Evolutionary conservation across 2,329 filamentous ascomycete genomes (phyloP), one percentile per base, ranked within the genome.

Genomic region (Parastagonospora nodorum): DNA sequence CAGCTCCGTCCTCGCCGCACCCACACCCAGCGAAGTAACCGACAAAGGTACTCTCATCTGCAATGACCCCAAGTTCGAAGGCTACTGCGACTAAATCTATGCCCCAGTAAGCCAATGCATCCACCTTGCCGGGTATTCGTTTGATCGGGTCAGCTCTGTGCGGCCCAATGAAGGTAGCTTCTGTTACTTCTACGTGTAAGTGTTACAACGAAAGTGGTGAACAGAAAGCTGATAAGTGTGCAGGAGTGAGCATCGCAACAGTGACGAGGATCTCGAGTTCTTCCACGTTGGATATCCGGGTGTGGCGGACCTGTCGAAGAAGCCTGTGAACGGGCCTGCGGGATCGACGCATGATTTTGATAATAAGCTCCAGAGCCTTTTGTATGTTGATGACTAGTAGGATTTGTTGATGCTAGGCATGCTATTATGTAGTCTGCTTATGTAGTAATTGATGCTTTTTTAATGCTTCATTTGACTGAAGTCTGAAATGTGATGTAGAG

Each of bases 141-240:
- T 56, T 42, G 48, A 58, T 28, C 15, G 33, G 40, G 45, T 58
- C 14, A 56, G 51, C 43, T 37, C 55, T 1, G 55, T 43, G 15
- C 45, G 48, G 5, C 58, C 55, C 31, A 50, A 56, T 45, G 12
- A 19, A n/a, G 52, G 52, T 5, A 52, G 48, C 37, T 56, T 56
- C n/a, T 61, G 58, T 51, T 56, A 58, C 43, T 61, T 61, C 44
- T 61, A 56, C 31, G 52, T 56, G 58, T 61, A 53, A 52, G 55
- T 52, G 8, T 8, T 4, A 15, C 30, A 35, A 49, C 27, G 30
- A 14, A 38, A 12, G 11, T 24, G 10, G 8, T 32, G 12, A 44
- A 24, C 0, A 28, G 27, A 31, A 9, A 4, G 16, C 41, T 33
- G 15, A 39, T 32, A 19, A 1, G 9, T 16, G 16, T 14, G 19